A percentile compares a stretch with the other conserved stretches of the same genome.
Evolutionary conservation across 768 basidiomycete genomes (phyloP).

Genomic region (Lactifluus subvellereus): DNA sequence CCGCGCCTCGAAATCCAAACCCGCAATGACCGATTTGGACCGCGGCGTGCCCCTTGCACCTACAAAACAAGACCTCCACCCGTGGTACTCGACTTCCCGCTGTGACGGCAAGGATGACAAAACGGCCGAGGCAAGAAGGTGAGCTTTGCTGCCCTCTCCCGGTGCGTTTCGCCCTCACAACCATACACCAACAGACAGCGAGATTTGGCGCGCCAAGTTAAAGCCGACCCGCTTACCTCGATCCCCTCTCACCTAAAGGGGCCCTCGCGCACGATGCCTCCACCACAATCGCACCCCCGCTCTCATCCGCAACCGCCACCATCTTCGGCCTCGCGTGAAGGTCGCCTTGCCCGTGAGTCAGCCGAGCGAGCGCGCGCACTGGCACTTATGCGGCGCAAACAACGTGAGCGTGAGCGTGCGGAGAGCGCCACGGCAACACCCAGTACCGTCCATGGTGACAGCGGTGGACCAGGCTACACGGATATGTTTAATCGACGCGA

Average conservation of each 20-base stretch:
- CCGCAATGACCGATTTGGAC: slow-evolving; percentile 44
- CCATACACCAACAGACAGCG: slow-evolving; percentile 40
- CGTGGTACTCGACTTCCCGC: slow-evolving; percentile 55
- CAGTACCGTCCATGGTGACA: slow-evolving; percentile 49
- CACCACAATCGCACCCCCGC: slow-evolving; percentile 21
- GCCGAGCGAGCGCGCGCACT: slow-evolving; percentile 69
- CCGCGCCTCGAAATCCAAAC: slow-evolving; percentile 39
- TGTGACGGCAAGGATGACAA: slow-evolving; percentile 22
- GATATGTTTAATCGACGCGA: slow-evolving; percentile 67
- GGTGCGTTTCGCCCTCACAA: not conserved
- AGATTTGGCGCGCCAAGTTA: slow-evolving; percentile 56
- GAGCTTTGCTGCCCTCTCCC: not conserved
- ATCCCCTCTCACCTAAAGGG: slow-evolving; percentile 62
- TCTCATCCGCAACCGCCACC: slow-evolving; percentile 12
- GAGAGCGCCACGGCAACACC: slow-evolving; percentile 62
- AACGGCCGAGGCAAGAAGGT: slow-evolving; percentile 28
- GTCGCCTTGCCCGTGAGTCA: slow-evolving; percentile 64
- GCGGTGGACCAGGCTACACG: slow-evolving; percentile 40
- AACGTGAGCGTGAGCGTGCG: slow-evolving; percentile 59
- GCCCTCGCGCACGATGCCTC: slow-evolving; percentile 25
- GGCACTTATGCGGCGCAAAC: slow-evolving; percentile 63
- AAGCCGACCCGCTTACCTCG: slow-evolving; percentile 66
- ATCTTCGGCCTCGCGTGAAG: slow-evolving; percentile 34
- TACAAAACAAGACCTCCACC: slow-evolving; percentile 66
- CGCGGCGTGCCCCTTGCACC: slow-evolving; percentile 72